A percentile compares a stretch with the other conserved stretches of the same genome.
These are phyloP conservation scores for Pseudogymnoascus sp. DNA, from an alignment of 2,329 filamentous ascomycete genomes.

Conservation along the genomic window DNA sequence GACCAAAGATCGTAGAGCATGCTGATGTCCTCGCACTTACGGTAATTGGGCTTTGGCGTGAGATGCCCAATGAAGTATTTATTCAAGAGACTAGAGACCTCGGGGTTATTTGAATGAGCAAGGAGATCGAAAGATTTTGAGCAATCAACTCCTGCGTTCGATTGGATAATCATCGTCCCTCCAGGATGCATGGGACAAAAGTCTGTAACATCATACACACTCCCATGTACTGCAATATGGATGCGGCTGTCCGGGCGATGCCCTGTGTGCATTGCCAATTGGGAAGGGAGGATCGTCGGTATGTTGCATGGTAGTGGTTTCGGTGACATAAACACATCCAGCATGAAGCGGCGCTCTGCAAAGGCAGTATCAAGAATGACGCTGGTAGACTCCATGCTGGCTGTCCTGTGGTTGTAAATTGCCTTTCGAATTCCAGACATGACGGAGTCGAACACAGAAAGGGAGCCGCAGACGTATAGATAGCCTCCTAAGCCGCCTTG, in stretches of 20 bases:
- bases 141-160: slow-evolving; percentile 50
- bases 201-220: slow-evolving; percentile 48
- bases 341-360: slow-evolving; percentile 50
- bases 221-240: slow-evolving; percentile 49
- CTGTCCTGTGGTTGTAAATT: slow-evolving; percentile 46
- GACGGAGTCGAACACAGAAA: slow-evolving; percentile 47
- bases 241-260: slow-evolving; percentile 41
- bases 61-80: slow-evolving; percentile 50
- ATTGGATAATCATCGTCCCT: slow-evolving; percentile 47
- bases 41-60: slow-evolving; percentile 44
- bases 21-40: slow-evolving; percentile 38
- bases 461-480: slow-evolving; percentile 45
- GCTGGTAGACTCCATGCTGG: slow-evolving; percentile 47
- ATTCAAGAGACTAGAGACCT: slow-evolving; percentile 46
- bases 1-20: slow-evolving; percentile 46
- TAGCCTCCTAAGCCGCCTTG: slow-evolving; percentile 46
- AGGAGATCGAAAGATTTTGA: slow-evolving; percentile 48
- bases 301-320: slow-evolving; percentile 46
- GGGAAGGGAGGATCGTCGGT: slow-evolving; percentile 44
- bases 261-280: slow-evolving; percentile 46
- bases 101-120: slow-evolving; percentile 49
- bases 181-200: slow-evolving; percentile 49
- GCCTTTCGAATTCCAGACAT: slow-evolving; percentile 51
- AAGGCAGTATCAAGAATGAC: slow-evolving; percentile 47
- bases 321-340: slow-evolving; percentile 52